These are phyloP conservation scores for Nakazawaea wyomingensis DNA, from an alignment of 805 yeast species.

Conservation along the genomic window DNA sequence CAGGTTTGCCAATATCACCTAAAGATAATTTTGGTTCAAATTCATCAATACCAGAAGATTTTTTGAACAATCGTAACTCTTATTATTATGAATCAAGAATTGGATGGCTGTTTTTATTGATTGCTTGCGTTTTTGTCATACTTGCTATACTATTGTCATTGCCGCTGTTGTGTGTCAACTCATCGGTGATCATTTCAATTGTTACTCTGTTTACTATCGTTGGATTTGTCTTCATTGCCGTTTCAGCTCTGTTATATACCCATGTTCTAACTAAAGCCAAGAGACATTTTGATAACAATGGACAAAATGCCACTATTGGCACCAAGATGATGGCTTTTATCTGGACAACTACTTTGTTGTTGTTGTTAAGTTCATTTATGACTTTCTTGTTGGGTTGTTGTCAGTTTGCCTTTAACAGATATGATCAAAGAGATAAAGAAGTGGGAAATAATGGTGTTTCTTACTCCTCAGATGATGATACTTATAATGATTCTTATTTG, in stretches of 20 bases:
- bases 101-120: conserved; percentile 55
- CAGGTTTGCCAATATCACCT: conserved; percentile 89
- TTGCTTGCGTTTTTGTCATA: conserved; percentile 38
- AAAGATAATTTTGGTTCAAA: conserved; percentile 60
- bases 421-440: conserved; percentile 1
- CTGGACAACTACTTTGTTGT: conserved; percentile 11
- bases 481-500: conserved; percentile 2
- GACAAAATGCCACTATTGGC: conserved; percentile 6
- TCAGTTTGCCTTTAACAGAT: conserved; percentile 8
- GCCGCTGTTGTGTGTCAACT: conserved; percentile 3
- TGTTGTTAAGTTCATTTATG: conserved; percentile 1
- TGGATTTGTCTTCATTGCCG: conserved; percentile 8
- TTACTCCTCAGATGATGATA: conserved; percentile 9
- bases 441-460: not conserved
- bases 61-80: conserved; percentile 47
- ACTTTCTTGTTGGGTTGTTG: conserved; percentile 7
- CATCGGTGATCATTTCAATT: conserved; percentile 4
- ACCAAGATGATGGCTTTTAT: conserved; percentile 12
- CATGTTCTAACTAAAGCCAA: conserved; percentile 1
- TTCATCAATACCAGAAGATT: conserved; percentile 45
- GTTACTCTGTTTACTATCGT: not conserved
- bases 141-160: conserved; percentile 2
- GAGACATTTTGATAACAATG: conserved; percentile 1
- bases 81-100: conserved; percentile 64
- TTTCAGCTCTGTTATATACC: conserved; percentile 12